Base-by-base conservation (phyloP, 345 rosid genomes). In the Euphorbia tirucalli region DNA sequence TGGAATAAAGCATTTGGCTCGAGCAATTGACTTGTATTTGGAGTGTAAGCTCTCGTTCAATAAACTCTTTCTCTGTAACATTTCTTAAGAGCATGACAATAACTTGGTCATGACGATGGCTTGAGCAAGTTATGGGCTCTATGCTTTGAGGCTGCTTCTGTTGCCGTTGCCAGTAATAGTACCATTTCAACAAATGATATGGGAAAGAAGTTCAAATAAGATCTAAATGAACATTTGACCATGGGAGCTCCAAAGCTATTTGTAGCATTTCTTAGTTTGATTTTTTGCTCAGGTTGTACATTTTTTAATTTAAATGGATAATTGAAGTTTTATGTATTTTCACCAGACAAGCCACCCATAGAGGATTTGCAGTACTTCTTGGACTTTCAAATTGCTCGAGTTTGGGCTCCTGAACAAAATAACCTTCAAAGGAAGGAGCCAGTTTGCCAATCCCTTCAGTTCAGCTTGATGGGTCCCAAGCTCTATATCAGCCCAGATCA, bases 391-490 rank as follows among this genome's bases (percentile, higher is more conserved):
- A 87, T 95, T 77, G 80, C 89, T 71, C 85, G 82, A 77, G 85
- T 86, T 64, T 95, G 99, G 99, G 99, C 98, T 71, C 98, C 97
- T 0, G 97, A 95, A 71, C 96, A 88, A 74, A 89, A 91, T 60
- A 95, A 80, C 75, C 88, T 92, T 66, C 98, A 86, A 79, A 79
- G 98, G 64, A 95, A 92, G 81, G 99, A 89, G 64, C 99, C 97
- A 7, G 96, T 95, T 39, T 95, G 96, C 72, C 68, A 70, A 60
- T 88, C 92, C 80, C 99, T 95, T 77, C 99, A 92, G 66, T 90
- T 95, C 81, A 95, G 99, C 85, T 87, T 92, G 82, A 95, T 95
- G 98, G 97, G 99, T 82, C 99, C 99, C 4, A 95, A 95, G 82
- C 96, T 95, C 1, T 92, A 89, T 79, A 78, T 95, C 85, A 92